Percentiles rank a stretch among this genome's conserved stretches.
Evolutionary conservation across 495 filamentous ascomycete species (phyloP).

Genomic region (Rhypophila decipiens): DNA sequence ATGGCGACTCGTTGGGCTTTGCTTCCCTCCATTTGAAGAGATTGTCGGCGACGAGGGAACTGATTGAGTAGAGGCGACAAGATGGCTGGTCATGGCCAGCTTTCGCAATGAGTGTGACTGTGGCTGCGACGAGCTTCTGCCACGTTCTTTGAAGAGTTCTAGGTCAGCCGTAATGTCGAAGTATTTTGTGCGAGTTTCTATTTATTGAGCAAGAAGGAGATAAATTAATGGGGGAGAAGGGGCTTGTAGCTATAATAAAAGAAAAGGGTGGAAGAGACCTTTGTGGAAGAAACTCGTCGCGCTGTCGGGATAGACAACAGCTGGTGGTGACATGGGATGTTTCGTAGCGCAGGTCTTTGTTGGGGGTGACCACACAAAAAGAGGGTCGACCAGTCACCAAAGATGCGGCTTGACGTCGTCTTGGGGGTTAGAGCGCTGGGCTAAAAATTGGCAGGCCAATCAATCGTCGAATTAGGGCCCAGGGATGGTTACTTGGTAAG

Average conservation of each 20-base stretch:
- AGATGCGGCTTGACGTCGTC: neutral
- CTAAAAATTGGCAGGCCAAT: constrained; percentile 12
- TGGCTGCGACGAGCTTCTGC: constrained; percentile 19
- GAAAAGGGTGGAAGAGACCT: constrained; percentile 11
- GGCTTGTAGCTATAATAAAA: constrained; percentile 1
- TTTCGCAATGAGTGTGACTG: constrained; percentile 35
- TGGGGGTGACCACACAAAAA: neutral
- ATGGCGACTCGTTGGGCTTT: neutral
- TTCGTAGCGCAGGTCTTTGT: neutral
- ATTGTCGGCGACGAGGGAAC: constrained; percentile 26
- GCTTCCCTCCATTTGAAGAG: constrained; percentile 11
- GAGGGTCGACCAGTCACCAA: neutral
- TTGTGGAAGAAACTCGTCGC: constrained; percentile 10
- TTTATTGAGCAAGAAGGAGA: too few species aligned
- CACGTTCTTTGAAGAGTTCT: constrained; percentile 11
- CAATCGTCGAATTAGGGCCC: too few species aligned
- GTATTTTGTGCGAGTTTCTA: neutral
- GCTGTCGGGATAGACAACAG: constrained; percentile 7
- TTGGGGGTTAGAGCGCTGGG: neutral
- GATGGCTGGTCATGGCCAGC: constrained; percentile 44
- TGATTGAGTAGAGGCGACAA: constrained; percentile 22
- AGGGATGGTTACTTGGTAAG: too few species aligned
- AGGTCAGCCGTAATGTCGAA: constrained; percentile 21
- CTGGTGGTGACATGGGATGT: constrained; percentile 21
- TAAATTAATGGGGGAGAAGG: neutral